A percentile compares a stretch with the other conserved stretches of the same genome.
Evolutionary conservation across 345 rosid genomes (phyloP).

Genomic region (Euphorbia tirucalli): DNA sequence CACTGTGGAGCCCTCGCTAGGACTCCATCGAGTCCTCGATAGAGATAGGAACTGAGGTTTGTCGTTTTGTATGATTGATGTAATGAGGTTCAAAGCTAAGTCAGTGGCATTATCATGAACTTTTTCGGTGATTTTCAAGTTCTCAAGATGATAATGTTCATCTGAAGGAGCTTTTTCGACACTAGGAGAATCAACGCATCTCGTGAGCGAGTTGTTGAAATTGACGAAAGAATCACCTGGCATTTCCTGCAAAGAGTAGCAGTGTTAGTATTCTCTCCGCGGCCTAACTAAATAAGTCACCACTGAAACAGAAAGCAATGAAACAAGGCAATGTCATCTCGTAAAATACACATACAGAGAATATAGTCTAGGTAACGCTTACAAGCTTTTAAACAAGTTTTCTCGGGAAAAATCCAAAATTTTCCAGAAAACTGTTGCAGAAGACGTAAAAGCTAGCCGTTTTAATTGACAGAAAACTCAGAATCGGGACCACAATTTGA

Average conservation of each 20-base stretch:
- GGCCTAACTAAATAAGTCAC: background rate
- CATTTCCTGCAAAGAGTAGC: conserved; percentile 30
- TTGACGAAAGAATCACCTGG: conserved; percentile 22
- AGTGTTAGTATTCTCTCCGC: background rate
- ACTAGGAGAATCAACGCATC: conserved; percentile 6
- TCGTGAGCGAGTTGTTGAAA: conserved; percentile 22
- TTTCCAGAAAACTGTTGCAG: background rate
- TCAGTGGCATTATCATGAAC: conserved; percentile 3
- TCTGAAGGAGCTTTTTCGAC: background rate
- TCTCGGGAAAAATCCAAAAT: conserved; percentile 15
- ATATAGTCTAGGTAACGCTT: too few species aligned
- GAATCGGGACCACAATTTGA: background rate
- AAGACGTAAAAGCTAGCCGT: background rate
- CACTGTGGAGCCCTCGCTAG: conserved; percentile 15
- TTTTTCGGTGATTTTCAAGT: background rate
- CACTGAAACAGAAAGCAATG: background rate
- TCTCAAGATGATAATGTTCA: background rate
- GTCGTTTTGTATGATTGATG: conserved; percentile 45
- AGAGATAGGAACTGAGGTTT: conserved; percentile 33
- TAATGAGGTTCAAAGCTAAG: conserved; percentile 26
- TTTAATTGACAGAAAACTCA: background rate
- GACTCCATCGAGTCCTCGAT: conserved; percentile 20
- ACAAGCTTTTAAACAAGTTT: background rate
- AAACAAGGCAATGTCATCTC: too few species aligned
- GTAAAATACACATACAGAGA: background rate